These are phyloP conservation scores for Gardenia jasminoides DNA, from an alignment of 257 asterid species.

Conservation along the genomic window DNA sequence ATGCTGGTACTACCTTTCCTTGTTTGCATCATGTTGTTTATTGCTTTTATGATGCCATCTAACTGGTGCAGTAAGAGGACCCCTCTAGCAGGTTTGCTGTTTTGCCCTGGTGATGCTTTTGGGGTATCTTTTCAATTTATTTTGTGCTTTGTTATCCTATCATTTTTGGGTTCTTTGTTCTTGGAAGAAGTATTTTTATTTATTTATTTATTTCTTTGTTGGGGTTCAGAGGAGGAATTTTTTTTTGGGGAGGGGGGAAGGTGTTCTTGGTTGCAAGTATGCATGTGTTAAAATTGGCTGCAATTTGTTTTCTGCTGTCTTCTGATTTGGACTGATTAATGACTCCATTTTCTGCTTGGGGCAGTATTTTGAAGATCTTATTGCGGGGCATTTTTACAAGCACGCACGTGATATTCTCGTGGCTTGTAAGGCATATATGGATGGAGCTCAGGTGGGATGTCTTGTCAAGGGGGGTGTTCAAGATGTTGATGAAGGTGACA, in stretches of 20 bases:
- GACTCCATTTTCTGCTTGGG: slow-evolving; percentile 15
- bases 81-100: not conserved
- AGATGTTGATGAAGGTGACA: slow-evolving; percentile 66
- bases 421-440: slow-evolving; percentile 73
- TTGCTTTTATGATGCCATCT: not conserved
- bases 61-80: not conserved
- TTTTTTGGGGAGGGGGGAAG: not conserved
- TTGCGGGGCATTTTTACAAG: slow-evolving; percentile 62
- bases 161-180: not conserved
- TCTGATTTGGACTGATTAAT: not conserved
- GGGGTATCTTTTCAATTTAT: not conserved
- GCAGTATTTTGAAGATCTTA: slow-evolving; percentile 86
- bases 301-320: not conserved
- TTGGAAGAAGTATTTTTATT: no score
- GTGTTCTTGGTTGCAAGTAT: not conserved
- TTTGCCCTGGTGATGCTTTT: not conserved
- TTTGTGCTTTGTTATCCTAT: no score
- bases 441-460: slow-evolving; percentile 92
- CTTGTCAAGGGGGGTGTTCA: slow-evolving; percentile 77
- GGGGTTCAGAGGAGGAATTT: no score
- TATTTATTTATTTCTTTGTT: no score
- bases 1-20: not conserved
- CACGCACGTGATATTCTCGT: slow-evolving; percentile 57
- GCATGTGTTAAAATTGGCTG: no score
- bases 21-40: not conserved